Base-by-base conservation (phyloP, 2,329 filamentous ascomycete species). In the Fusarium domesticum region DNA sequence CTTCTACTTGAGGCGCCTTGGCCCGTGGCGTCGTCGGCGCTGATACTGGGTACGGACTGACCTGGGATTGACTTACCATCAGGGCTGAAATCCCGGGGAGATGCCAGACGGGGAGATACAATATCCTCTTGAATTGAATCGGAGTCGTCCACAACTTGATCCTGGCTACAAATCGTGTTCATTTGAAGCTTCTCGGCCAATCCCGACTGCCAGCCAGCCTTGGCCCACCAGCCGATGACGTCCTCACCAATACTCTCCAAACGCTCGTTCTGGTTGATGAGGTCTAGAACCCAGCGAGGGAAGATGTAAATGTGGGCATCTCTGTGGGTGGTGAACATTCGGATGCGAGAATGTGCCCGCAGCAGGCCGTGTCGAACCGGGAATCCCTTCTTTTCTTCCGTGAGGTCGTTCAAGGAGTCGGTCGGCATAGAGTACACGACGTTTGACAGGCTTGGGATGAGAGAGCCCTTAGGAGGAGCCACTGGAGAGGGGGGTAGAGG, bases 301-400 rank as follows among this genome's bases (percentile, higher is more conserved):
- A 98, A 88, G 51, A 98, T 82, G 67, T 98, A 98, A 45, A 97
- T 85, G 63, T 97, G 92, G 0, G 92, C 88, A 64, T 97, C 92
- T 33, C 93, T 81, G 64, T 95, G 85, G 4, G 84, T 89, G 12
- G 84, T 92, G 47, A 91, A 76, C 76, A 96, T 85, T 57, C 85
- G 85, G 33, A 95, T 75, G 25, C 82, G 81, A 8, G 88, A 83
- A 60, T 95, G 84, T 53, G 81, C 81, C 45, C 82, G 78, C 11
- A 96, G 71, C 20, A 96, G 75, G 4, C 83, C 82, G 59, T 92
- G 85, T 3, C 92, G 83, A 34, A 95, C 69, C 1, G 87, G 83
- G 36, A 91, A 75, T 11, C 78, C 77, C 50, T 86, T 88, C 55
- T 85, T 81, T 32, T 86, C 83, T 56, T 92, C 88, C 31, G 83